A percentile compares a stretch with the other conserved stretches of the same genome.
These are phyloP conservation scores for Penicillium sp. DNA, from an alignment of 2,329 filamentous ascomycete species.

Conservation along the genomic window DNA sequence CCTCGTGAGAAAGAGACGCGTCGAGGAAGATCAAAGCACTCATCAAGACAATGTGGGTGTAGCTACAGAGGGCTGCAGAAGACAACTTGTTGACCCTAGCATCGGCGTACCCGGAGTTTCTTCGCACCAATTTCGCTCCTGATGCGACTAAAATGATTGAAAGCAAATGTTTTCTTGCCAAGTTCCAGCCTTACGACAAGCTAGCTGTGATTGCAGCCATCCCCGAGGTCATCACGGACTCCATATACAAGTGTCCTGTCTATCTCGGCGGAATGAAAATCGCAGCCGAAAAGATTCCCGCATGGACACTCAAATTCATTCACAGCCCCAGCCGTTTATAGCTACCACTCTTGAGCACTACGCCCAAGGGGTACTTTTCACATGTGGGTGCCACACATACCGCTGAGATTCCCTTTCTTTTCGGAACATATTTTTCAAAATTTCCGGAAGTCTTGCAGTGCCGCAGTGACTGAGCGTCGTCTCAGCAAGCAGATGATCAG, in stretches of 20 bases:
- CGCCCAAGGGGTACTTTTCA: background rate
- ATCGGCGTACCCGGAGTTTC: background rate
- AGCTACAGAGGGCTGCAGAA: too few relatives aligned
- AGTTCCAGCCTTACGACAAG: background rate
- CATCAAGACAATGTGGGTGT: too few relatives aligned
- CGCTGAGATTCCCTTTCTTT: slow-evolving; percentile 18
- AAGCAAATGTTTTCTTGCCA: background rate
- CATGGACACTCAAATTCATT: slow-evolving; percentile 20
- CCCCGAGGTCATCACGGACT: slow-evolving; percentile 9
- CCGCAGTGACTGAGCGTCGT: slow-evolving; percentile 6
- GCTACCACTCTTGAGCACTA: slow-evolving; percentile 4
- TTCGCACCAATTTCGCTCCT: slow-evolving; percentile 14
- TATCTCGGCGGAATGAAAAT: slow-evolving; percentile 9
- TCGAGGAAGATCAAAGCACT: too few relatives aligned
- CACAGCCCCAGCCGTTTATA: slow-evolving; percentile 19
- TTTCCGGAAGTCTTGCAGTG: slow-evolving; percentile 8
- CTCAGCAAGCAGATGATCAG: slow-evolving; percentile 17
- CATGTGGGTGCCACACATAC: slow-evolving; percentile 10
- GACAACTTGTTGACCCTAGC: too few relatives aligned
- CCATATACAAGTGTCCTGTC: slow-evolving; percentile 13
- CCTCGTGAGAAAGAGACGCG: too few relatives aligned
- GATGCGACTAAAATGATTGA: slow-evolving; percentile 1
- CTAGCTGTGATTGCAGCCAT: slow-evolving; percentile 14
- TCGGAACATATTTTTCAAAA: slow-evolving; percentile 13
- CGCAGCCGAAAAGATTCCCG: slow-evolving; percentile 10